phyloP scores from a whole-genome alignment of 768 basidiomycete genomes.

The Mycena capillaripes region DNA sequence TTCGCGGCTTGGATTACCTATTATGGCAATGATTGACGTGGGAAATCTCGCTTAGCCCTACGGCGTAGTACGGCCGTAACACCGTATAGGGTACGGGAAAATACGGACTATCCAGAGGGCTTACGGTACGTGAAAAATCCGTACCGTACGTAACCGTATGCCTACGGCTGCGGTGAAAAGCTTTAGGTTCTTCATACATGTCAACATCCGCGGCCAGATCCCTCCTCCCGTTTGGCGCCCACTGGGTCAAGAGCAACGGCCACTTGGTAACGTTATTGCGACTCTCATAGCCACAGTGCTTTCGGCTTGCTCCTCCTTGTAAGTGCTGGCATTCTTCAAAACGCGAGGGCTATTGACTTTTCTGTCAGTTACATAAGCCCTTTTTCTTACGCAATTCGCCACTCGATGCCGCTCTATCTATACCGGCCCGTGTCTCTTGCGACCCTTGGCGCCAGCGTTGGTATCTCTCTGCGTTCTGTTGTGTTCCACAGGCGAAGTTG shows the following conservation, averaged over 20 bases:
- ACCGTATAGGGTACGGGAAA: too few species aligned
- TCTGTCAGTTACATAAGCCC: neutral
- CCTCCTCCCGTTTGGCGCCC: neutral
- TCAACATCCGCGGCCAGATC: neutral
- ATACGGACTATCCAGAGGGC: too few species aligned
- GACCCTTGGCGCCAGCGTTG: neutral
- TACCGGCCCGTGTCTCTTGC: slow-evolving; percentile 9
- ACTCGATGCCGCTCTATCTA: slow-evolving; percentile 15
- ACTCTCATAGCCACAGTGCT: neutral
- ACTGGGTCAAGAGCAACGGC: slow-evolving; percentile 6
- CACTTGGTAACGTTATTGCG: neutral
- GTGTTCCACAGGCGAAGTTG: slow-evolving; percentile 1
- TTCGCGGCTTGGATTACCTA: too few species aligned
- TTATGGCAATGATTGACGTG: too few species aligned
- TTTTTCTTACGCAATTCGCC: slow-evolving; percentile 11
- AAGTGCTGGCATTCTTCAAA: neutral
- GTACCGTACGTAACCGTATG: too few species aligned
- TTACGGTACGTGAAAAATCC: too few species aligned
- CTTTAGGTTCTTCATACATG: neutral
- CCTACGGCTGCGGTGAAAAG: too few species aligned
- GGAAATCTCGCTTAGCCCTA: too few species aligned
- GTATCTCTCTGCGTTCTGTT: neutral
- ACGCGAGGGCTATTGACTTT: neutral
- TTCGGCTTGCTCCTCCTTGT: slow-evolving; percentile 10
- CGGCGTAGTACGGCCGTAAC: too few species aligned